Base-by-base conservation (phyloP, 192 early-diverging fungal genomes). In the Linnemannia schmuckeri region DNA sequence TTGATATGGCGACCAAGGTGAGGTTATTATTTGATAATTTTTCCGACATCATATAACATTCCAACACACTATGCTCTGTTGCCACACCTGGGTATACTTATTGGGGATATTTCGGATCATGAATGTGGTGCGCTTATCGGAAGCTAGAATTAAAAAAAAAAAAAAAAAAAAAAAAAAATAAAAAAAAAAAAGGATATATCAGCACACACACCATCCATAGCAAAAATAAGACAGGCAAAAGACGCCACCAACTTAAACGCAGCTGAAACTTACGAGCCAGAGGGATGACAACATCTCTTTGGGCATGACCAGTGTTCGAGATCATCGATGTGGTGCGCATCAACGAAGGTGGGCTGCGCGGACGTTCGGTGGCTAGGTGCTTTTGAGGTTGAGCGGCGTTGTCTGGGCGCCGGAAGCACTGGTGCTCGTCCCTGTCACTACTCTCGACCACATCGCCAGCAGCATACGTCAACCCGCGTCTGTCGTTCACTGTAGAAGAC, bases 21-120 rank as follows among this genome's bases (percentile, higher is more conserved):
- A 7, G 1, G 20, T 54, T 37, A 75, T 0, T 55, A 10, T 3
- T 1, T 37, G 0, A 24, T n/a, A 20, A n/a, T 10, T 42, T 41
- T 27, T 57, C 33, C 1, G 37, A 73, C 27, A 46, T 0, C 9
- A 73, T 38, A 40, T 41, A 30, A 37, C 4, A 55, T 66, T 33
- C 69, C 15, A 68, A 8, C n/a, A 37, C 41, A 2, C 33, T 70
- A 10, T 52, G 49, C 4, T 6, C 20, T 17, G 9, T 69, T 3
- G 47, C 20, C 78, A 54, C 86, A 94, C 94, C 88, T 95, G 94
- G 9, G 94, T 94, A 79, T 95, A 96, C 77, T 96, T 96, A 87
- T 97, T 97, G 17, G 96, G 96, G 74, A 97, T 96, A 81, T 97
- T 97, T 47, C 96, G 89, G 63, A 97, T 94, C 96, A 97, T 97